Base-by-base conservation (phyloP, 306 rosid species). In the Gastrolobium bilobum region DNA sequence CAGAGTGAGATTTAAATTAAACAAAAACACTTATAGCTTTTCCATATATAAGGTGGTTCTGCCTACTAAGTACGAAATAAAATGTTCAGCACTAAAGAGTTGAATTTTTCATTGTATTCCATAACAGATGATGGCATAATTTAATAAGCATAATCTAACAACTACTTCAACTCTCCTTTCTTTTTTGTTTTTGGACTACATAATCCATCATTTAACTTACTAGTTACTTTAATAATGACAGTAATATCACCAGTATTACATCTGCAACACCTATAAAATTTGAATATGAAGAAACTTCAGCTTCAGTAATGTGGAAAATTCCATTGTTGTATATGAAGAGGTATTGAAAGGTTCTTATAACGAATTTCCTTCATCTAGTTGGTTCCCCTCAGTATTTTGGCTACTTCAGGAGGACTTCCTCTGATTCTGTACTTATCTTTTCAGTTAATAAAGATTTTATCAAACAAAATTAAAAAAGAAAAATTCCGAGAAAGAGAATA, bases 161-260 rank as follows among this genome's bases (percentile, higher is more conserved):
- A 64, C n/a, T 40, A 40, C 13, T 65, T 65, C 2, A 52, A 2
- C 58, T 42, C 4, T 10, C 13, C 11, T 42, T 9, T 43, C 3
- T 43, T 7, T 11, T 4, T 35, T 13, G 2, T 5, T 6, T 4
- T 34, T 38, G 6, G 20, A 67, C 29, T 29, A 43, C 26, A 29
- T 67, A 67, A 29, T 10, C 56, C 40, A 67, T 67, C 72, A 67
- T 67, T 31, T 43, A 66, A 66, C 38, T 20, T 66, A 42, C 66
- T 8, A 9, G 71, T 10, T 42, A 65, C 71, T 65, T 20, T 15
- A 40, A 40, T 20, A n/a, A 29, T 20, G 71, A 43, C 9, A 66
- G 53, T 43, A 42, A 66, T 66, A 43, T 66, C 39, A 66, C 48
- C 71, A 65, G 46, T 20, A 26, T 43, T 14, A 66, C 54, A 43